Evolutionary conservation across 805 yeast species (phyloP).

Genomic region (Debaryomyces castellii): DNA sequence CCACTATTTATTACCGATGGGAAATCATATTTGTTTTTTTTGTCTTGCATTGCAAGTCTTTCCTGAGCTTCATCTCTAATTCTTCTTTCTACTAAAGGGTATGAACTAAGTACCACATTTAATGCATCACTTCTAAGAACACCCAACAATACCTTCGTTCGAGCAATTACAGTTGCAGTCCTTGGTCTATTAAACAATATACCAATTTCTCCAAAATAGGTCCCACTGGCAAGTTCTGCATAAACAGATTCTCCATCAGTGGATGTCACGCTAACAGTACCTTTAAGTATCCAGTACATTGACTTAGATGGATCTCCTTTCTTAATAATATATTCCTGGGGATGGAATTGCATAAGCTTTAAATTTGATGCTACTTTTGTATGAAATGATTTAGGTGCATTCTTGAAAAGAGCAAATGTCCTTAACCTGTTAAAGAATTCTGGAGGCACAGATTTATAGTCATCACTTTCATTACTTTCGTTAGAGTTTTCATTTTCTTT

Average conservation of each 20-base stretch:
- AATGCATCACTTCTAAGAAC: constrained; percentile 66
- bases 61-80: constrained; percentile 81
- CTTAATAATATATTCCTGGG: constrained; percentile 68
- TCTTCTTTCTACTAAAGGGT: constrained; percentile 64
- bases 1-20: constrained; percentile 1
- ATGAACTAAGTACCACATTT: constrained; percentile 56
- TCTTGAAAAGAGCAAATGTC: constrained; percentile 59
- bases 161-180: constrained; percentile 75
- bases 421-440: constrained; percentile 53
- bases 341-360: constrained; percentile 58
- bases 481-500: constrained; percentile 10
- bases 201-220: constrained; percentile 80
- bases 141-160: constrained; percentile 65
- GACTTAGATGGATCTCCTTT: constrained; percentile 73
- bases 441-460: constrained; percentile 42
- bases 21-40: constrained; percentile 40
- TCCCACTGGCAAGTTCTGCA: constrained; percentile 68
- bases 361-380: constrained; percentile 57
- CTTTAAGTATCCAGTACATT: constrained; percentile 79
- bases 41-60: constrained; percentile 67
- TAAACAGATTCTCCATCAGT: constrained; percentile 75
- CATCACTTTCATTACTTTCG: too few species aligned
- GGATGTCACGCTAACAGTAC: constrained; percentile 73
- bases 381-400: constrained; percentile 67
- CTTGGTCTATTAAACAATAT: constrained; percentile 72